Evolutionary conservation across 2,329 filamentous ascomycete genomes (phyloP), one percentile per base, ranked within the genome.

Genomic region (Botryotinia convoluta): DNA sequence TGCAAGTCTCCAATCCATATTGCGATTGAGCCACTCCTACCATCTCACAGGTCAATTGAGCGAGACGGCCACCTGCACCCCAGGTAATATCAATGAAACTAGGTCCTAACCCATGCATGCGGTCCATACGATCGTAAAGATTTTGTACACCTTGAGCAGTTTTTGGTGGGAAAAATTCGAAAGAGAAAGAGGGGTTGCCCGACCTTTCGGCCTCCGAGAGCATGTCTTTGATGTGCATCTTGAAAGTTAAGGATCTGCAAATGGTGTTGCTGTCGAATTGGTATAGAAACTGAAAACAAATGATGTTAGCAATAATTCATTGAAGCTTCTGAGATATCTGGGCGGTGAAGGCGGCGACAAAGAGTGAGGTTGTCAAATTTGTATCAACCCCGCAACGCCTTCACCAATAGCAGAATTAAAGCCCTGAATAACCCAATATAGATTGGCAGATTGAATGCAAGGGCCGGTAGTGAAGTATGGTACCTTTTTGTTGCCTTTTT

Each of bases 111-210:
- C 92, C 90, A 84, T 97, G 94, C 96, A 99, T 99, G 84, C 95
- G 94, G 84, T 99, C 96, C 93, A 99, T 98, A 79, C 96, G 93
- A 79, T 99, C 96, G 87, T 99, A 99, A 74, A 99, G 91, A 83
- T 99, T 99, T 85, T 99, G 96, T 20, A 99, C 95, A 87, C 96
- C 96, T 85, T 96, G 93, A 18, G 93, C 92, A 12, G 96, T 99
- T 86, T 99, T 99, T 57, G 96, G 96, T 69, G 96, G 96, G 84
- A 99, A 99, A 87, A 97, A 99, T 84, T 99, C 96, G 86, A 99
- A 99, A 74, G 96, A 99, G 87, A 98, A 98, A 81, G 94, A 96
- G 73, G 95, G 92, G 80, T 92, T 89, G 82, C 91, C 90, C 80
- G 91, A 90, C 84, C 89, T 88, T 84, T 94, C 90, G 83, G 95